These are phyloP conservation scores for Begonia fuchsioides DNA, from an alignment of 306 rosid species.

Conservation along the genomic window DNA sequence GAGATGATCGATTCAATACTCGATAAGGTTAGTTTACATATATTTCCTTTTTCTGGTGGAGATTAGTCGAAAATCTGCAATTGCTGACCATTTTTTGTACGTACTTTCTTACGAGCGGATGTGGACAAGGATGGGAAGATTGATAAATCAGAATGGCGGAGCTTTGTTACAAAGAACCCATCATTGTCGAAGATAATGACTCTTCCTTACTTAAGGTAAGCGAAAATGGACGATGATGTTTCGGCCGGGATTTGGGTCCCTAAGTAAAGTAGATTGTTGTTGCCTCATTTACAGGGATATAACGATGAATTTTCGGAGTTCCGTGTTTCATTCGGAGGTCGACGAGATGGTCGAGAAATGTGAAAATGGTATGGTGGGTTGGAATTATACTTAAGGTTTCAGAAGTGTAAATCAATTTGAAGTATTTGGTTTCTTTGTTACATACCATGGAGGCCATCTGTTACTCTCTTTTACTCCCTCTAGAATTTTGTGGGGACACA, in stretches of 20 bases:
- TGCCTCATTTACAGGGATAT: constrained; percentile 72
- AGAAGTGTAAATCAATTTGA: no score
- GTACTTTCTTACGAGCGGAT: constrained; percentile 88
- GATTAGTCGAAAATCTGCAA: not conserved
- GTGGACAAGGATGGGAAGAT: constrained; percentile 79
- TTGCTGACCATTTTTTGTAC: constrained; percentile 3
- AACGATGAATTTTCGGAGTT: constrained; percentile 82
- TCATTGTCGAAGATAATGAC: constrained; percentile 82
- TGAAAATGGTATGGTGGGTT: no score
- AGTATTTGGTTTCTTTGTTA: no score
- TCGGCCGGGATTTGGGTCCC: no score
- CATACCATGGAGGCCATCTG: no score
- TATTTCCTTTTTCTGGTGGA: not conserved
- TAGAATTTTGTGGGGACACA: no score
- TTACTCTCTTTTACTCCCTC: no score
- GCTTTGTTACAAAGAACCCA: constrained; percentile 57
- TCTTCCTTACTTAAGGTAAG: constrained; percentile 62
- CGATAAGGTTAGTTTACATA: constrained; percentile 42
- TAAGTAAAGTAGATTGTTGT: no score
- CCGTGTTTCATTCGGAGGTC: constrained; percentile 69
- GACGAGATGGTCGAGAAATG: constrained; percentile 27
- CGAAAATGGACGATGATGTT: no score
- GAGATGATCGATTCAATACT: constrained; percentile 71
- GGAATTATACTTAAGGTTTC: no score
- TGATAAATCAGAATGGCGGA: constrained; percentile 63